Conservation (phyloP, 2,329 filamentous ascomycete genomes). For the Cladosporium sp. region DNA sequence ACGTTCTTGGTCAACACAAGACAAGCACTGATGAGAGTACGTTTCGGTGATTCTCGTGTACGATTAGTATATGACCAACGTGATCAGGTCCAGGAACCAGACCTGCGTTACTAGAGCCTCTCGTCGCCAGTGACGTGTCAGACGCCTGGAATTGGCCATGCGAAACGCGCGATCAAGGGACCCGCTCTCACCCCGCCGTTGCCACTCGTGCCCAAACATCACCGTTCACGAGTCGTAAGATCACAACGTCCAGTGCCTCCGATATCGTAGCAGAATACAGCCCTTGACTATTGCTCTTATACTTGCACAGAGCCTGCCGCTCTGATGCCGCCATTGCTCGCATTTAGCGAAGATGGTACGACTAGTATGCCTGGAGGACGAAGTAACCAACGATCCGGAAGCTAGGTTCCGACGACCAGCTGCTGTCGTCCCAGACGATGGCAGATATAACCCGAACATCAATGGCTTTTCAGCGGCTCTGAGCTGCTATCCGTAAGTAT, state of each 20-base stretch:
- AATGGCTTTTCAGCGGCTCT: conserved; percentile 59
- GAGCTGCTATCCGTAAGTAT: conserved; percentile 61
- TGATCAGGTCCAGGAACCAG: no score
- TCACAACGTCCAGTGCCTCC: conserved; percentile 3
- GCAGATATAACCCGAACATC: conserved; percentile 47
- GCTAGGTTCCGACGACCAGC: conserved; percentile 6
- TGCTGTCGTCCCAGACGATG: conserved; percentile 17
- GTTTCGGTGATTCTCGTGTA: no score
- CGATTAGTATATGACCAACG: no score
- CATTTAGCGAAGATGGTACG: conserved; percentile 9
- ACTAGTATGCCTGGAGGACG: conserved; percentile 11
- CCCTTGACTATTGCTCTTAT: not conserved
- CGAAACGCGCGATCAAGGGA: not conserved
- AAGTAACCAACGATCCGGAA: conserved; percentile 8
- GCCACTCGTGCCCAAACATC: not conserved
- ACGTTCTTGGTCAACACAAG: no score
- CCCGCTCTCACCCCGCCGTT: not conserved
- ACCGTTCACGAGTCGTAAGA: conserved; percentile 3
- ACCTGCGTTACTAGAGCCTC: no score
- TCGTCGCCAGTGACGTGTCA: no score
- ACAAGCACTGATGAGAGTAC: no score
- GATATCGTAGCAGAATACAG: conserved; percentile 9
- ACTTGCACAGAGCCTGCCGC: not conserved
- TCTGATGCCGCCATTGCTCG: conserved; percentile 11
- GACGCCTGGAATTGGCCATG: no score